phyloP scores from a whole-genome alignment of 306 rosid species.

The Medicago truncatula region MtrunA17r5.0-ANR NC_053044.1:39713501-39714000 shows the following conservation, averaged over 20 bases:
- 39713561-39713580: background rate
- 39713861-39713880: constrained; percentile 51
- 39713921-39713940: constrained; percentile 52
- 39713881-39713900: constrained; percentile 51
- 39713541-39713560: constrained; percentile 20
- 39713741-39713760: constrained; percentile 92
- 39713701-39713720: constrained; percentile 87
- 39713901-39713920: constrained; percentile 54
- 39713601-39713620: constrained; percentile 32
- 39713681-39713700: constrained; percentile 97
- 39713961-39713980: constrained; percentile 45
- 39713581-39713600: constrained; percentile 10
- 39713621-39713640: constrained; percentile 23
- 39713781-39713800: constrained; percentile 99
- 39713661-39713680: constrained; percentile 99
- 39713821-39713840: constrained; percentile 84
- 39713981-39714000: constrained; percentile 49
- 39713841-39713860: constrained; percentile 58
- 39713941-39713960: constrained; percentile 43
- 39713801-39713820: constrained; percentile 89
- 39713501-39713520: constrained; percentile 2
- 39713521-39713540: constrained; percentile 22
- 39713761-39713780: constrained; percentile 97
- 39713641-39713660: constrained; percentile 65
- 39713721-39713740: constrained; percentile 94